Base-by-base conservation (phyloP, 1,139 yeast genomes). In the Sugiyamaella castrensis region DNA sequence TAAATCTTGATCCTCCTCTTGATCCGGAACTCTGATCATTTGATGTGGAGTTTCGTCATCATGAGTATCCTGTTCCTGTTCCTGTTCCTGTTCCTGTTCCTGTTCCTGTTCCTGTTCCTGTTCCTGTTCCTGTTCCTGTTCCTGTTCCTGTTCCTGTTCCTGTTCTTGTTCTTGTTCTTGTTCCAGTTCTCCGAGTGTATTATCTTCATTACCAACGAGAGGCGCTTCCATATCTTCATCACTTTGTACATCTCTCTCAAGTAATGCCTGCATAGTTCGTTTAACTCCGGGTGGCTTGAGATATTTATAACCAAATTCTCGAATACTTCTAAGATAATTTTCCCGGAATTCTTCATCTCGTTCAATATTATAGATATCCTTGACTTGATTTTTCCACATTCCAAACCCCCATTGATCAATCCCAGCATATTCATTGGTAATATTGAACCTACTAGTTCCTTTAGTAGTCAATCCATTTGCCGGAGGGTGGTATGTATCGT, bases 301-400 rank as follows among this genome's bases (percentile, higher is more conserved):
- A 52, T 59, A 62, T 8, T 49, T 48, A 46, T 53, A 54, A 36
- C 62, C 59, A 47, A 61, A 44, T 51, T 62, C 53, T 43, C 60
- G 48, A 54, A 62, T 36, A 51, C 59, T 48, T 51, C 47, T 39
- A 37, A 57, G 46, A 12, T 43, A 40, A 26, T 43, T 43, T 11
- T 47, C 46, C 33, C 59, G 46, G 13, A 36, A 40, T 27, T 40
- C 43, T 37, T 55, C 56, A 27, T 43, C 51, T 19, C 47, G 46
- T 13, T 53, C 55, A n/a, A 54, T 42, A 30, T 42, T 46, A 32
- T 46, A 40, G 11, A 40, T 29, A 26, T 36, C 51, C 7, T 39
- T 34, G 13, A 16, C 38, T 9, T 29, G 38, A 15, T 28, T 37
- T 39, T 37, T 47, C 53, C 53, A 50, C 40, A 50, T 47, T 6